Base-by-base conservation (phyloP, 306 rosid species). In the Quercus cerris region DNA sequence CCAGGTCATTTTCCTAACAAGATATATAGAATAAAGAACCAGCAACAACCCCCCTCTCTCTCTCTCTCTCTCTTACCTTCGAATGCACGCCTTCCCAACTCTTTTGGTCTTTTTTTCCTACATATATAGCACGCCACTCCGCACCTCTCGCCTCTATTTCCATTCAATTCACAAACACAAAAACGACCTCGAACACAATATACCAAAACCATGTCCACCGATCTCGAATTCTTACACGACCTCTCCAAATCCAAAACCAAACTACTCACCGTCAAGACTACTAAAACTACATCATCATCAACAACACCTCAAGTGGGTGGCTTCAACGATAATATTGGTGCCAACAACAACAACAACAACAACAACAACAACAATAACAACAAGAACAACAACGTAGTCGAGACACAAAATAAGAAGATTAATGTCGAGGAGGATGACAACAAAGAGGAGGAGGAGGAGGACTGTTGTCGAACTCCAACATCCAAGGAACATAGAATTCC, bases 401-500 rank as follows among this genome's bases (percentile, higher is more conserved):
- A 27, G 31, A 20, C 46, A 15, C 3, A 1, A 10, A 41, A 38
- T 38, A 38, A 57, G 63, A 71, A n/a, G 5, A 49, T 49, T 46
- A 6, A 23, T 18, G 46, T 38, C 46, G 28, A 18, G 0, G 74
- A 33, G 1, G 66, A 6, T n/a, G 61, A 72, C 1, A 66, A 28
- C 8, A 75, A 30, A 10, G n/a, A n/a, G n/a, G 25, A 30, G 12
- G 44, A 38, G 44, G 44, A 38, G 11, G 46, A 38, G 46, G 46
- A 8, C 11, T 63, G 30, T 19, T 89, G 90, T 52, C 85, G 81
- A 62, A 86, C 92, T 1, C 92, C 92, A 6, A 86, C 83, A 28
- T 84, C 90, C 5, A 79, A 74, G 31, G 83, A 83, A 17, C 59
- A 83, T 74, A 82, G 74, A 64, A 86, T 89, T 72, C 90, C 92